These are phyloP conservation scores for Diaporthe sp. DNA, from an alignment of 2,329 filamentous ascomycete genomes.

Conservation along the genomic window DNA sequence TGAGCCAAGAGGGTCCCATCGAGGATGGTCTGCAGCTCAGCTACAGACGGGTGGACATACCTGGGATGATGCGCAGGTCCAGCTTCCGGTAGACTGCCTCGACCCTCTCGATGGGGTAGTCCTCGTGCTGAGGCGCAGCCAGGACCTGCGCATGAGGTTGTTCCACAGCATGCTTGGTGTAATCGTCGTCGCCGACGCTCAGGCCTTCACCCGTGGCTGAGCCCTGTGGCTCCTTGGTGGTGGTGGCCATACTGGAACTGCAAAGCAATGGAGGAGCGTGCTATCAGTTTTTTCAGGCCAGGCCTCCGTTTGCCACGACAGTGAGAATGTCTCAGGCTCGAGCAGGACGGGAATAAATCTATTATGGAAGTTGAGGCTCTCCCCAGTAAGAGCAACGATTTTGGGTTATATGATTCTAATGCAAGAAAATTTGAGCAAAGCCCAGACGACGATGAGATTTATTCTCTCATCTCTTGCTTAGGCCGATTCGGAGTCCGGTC, in stretches of 20 bases:
- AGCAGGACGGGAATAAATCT: neutral
- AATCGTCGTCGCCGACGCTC: conserved; percentile 42
- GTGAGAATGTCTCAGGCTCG: neutral
- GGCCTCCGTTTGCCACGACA: neutral
- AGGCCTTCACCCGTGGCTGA: conserved; percentile 44
- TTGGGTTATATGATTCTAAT: neutral
- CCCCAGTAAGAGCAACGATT: neutral
- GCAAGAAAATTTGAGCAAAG: neutral
- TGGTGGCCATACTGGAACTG: conserved; percentile 58
- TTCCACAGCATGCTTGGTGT: conserved; percentile 14
- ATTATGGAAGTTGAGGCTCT: neutral
- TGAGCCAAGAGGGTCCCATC: neutral
- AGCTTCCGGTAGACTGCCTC: conserved; percentile 68
- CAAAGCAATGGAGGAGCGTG: conserved; percentile 64
- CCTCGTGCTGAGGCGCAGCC: conserved; percentile 38
- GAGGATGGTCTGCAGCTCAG: neutral
- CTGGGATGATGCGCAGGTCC: conserved; percentile 69
- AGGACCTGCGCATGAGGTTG: conserved; percentile 5
- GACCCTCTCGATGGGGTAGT: conserved; percentile 62
- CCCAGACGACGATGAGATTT: conserved; percentile 3
- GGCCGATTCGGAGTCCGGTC: conserved; percentile 8
- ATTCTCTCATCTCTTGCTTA: neutral
- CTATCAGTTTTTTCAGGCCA: conserved; percentile 56
- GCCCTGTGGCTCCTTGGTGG: conserved; percentile 38
- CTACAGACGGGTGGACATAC: conserved; percentile 45